A percentile compares a stretch with the other conserved stretches of the same genome.
These are phyloP conservation scores for Haberlea rhodopensis DNA, from an alignment of 257 asterid genomes.

Conservation along the genomic window DNA sequence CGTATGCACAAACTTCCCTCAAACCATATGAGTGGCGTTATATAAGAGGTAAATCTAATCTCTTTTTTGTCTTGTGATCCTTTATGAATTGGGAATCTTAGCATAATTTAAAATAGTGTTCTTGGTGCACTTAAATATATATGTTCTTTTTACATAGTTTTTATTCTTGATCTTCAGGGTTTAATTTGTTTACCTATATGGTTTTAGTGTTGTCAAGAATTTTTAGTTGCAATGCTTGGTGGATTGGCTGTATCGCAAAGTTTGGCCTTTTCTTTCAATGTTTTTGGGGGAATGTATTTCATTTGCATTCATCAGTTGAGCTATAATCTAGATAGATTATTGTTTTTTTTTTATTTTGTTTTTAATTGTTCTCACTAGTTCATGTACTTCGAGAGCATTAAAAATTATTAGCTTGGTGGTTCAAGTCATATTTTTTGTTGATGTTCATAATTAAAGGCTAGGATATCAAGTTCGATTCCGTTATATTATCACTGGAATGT, in stretches of 20 bases:
- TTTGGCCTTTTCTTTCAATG: conserved; percentile 15
- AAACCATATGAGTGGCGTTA: conserved; percentile 86
- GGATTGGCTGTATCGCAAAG: conserved; percentile 18
- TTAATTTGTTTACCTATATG: conserved; percentile 24
- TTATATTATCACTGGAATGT: neutral
- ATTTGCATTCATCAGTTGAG: conserved; percentile 10
- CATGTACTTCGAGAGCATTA: neutral
- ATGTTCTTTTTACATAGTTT: neutral
- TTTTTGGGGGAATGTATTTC: conserved; percentile 12
- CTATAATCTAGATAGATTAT: neutral
- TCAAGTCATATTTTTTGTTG: neutral
- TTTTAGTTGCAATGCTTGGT: conserved; percentile 20
- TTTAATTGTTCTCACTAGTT: neutral
- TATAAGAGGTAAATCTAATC: conserved; percentile 51
- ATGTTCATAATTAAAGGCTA: neutral
- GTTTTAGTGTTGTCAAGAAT: conserved; percentile 2
- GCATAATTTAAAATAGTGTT: neutral
- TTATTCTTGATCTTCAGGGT: conserved; percentile 5
- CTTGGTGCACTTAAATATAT: neutral
- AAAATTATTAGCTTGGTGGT: neutral
- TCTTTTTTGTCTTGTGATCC: neutral
- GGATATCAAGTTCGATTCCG: neutral
- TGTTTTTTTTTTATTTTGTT: neutral
- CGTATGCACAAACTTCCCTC: conserved; percentile 58
- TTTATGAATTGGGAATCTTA: neutral